Evolutionary conservation across 2,329 filamentous ascomycete genomes (phyloP).

Genomic region (Pseudocercospora ulei): DNA sequence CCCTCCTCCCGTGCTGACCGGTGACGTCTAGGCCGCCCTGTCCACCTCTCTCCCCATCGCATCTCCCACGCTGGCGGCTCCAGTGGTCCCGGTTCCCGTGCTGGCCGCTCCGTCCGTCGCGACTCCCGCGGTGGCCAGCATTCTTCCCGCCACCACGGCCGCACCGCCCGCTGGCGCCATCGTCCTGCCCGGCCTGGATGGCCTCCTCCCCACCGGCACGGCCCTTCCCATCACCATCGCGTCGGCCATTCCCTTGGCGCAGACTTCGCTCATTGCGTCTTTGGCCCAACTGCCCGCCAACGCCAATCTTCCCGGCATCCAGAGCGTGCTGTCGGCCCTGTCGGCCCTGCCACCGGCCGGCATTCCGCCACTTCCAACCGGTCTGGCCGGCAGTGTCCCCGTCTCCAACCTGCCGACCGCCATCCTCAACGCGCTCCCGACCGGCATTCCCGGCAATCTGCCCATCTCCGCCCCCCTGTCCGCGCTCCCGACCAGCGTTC

Average conservation of each 20-base stretch:
- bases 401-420: slow-evolving; percentile 8
- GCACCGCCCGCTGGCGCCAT: no score
- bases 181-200: no score
- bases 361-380: neutral
- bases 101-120: no score
- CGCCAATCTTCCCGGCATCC: slow-evolving; percentile 9
- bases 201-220: slow-evolving; percentile 10
- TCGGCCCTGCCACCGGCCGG: slow-evolving; percentile 6
- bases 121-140: no score
- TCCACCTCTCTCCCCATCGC: no score
- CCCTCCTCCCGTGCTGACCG: no score
- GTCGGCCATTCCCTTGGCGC: slow-evolving; percentile 11
- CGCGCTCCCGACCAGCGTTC: slow-evolving; percentile 7
- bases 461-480: slow-evolving; percentile 13
- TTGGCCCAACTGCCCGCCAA: slow-evolving; percentile 12
- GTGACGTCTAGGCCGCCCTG: no score
- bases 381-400: slow-evolving; percentile 5
- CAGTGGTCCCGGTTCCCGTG: no score
- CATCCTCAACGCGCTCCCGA: slow-evolving; percentile 5
- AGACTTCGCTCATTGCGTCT: slow-evolving; percentile 9
- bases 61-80: no score
- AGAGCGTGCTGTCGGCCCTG: slow-evolving; percentile 2
- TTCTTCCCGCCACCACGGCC: no score
- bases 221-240: slow-evolving; percentile 4
- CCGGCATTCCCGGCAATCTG: slow-evolving; percentile 10